These are phyloP conservation scores for Lathyrus aphaca DNA, from an alignment of 306 rosid genomes.

Conservation along the genomic window DNA sequence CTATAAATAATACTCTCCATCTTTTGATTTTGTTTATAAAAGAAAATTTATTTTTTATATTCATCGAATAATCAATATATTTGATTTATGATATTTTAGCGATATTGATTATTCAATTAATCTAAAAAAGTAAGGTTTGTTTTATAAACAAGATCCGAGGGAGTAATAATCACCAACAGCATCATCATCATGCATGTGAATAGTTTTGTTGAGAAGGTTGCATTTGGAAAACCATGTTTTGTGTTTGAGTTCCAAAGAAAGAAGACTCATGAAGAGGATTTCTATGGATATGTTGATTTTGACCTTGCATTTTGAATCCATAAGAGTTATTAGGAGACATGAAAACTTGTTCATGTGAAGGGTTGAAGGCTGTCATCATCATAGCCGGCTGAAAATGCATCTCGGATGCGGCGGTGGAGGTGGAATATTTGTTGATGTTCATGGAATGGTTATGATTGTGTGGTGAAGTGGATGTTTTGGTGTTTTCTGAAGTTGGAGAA, in stretches of 20 bases:
- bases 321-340: slow-evolving; percentile 53
- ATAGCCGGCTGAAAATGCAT: slow-evolving; percentile 57
- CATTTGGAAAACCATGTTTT: slow-evolving; percentile 70
- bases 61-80: no score
- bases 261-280: slow-evolving; percentile 55
- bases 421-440: slow-evolving; percentile 19
- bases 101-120: no score
- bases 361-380: slow-evolving; percentile 41
- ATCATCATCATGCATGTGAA: slow-evolving; percentile 50
- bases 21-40: no score
- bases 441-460: slow-evolving; percentile 54
- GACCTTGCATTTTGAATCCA: slow-evolving; percentile 61
- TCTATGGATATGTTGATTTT: slow-evolving; percentile 53
- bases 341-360: slow-evolving; percentile 52
- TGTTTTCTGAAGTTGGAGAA: slow-evolving; percentile 54
- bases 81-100: no score
- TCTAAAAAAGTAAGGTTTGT: no score
- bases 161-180: slow-evolving; percentile 1
- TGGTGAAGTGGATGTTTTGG: slow-evolving; percentile 56
- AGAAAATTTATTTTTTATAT: no score
- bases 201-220: slow-evolving; percentile 58
- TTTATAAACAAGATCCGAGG: no score
- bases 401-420: slow-evolving; percentile 36
- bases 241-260: slow-evolving; percentile 66
- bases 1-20: slow-evolving; percentile 32